Base-by-base conservation (phyloP, 2,329 filamentous ascomycete genomes). In the Chaetothyriales sp. region DNA sequence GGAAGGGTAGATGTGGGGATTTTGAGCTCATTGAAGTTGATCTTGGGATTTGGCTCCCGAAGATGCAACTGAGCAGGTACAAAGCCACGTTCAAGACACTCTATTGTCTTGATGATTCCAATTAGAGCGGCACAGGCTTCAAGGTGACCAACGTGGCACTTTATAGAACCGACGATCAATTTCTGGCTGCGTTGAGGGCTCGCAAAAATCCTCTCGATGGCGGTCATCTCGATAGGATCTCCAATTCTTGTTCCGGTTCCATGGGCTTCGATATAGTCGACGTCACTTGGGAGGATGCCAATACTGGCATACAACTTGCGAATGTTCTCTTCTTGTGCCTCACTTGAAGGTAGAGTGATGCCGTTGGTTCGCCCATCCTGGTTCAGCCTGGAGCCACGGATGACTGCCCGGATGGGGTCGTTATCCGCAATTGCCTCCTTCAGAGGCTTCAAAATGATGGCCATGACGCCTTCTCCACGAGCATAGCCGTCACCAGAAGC, bases 241-340 rank as follows among this genome's bases (percentile, higher is more conserved):
- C 67, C 66, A 15, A 61, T 60, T 0, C 56, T 54, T 1, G 68
- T 70, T 1, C 68, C 68, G 0, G 68, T 70, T 6, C 66, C 68
- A 51, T 72, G 69, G 0, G 64, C 64, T 46, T 72, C 65, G 18
- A 51, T 36, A 28, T 49, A 52, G 18, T 18, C 32, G 8, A 32
- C 42, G n/a, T 49, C 22, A 18, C 66, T 44, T 69, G 70, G 2
- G 68, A 63, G n/a, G 73, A 65, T 10, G 15, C 44, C 67, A 8
- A 68, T 67, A 28, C 59, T 59, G 1, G 51, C 48, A 54, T 73
- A 73, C 0, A 65, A 66, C 1, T 60, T 53, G 3, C 59, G 53
- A 49, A 74, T 73, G 4, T 72, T 60, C 4, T 59, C 54, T 5
- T 62, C 50, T 18, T 55, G 53, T 32, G 53, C 47, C 6, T 36